Conservation (phyloP, 2,329 filamentous ascomycete genomes). For the Arthrobotrys conoides region DNA sequence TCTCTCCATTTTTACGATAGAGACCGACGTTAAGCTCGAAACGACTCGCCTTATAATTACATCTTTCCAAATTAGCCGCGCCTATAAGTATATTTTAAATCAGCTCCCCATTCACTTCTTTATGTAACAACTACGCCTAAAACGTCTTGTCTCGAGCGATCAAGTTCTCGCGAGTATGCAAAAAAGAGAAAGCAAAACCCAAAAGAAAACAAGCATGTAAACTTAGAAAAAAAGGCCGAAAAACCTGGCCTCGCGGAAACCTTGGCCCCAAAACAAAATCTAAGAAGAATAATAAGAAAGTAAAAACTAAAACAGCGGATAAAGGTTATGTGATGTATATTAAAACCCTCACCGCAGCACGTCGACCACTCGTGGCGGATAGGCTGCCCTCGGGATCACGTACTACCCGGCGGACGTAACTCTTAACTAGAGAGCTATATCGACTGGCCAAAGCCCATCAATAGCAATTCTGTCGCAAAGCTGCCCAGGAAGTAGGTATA, state of each 20-base stretch:
- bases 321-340: conserved; percentile 1
- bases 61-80: too few relatives aligned
- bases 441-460: conserved; percentile 7
- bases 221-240: conserved; percentile 10
- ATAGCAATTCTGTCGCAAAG: conserved; percentile 5
- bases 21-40: too few relatives aligned
- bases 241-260: conserved; percentile 6
- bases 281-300: conserved; percentile 9
- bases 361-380: too few relatives aligned
- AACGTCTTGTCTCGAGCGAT: conserved; percentile 5
- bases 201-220: conserved; percentile 12
- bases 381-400: conserved; percentile 8
- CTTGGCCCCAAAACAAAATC: neutral
- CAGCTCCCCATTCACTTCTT: conserved; percentile 6
- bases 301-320: conserved; percentile 9
- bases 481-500: neutral
- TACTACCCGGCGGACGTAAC: conserved; percentile 2
- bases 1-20: too few relatives aligned
- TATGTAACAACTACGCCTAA: conserved; percentile 2
- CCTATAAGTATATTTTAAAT: neutral
- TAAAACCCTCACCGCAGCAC: too few relatives aligned
- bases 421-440: conserved; percentile 4
- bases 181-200: conserved; percentile 5
- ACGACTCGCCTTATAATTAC: too few relatives aligned
- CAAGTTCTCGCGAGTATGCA: conserved; percentile 6